Evolutionary conservation across 768 basidiomycete species (phyloP).

Genomic region (Tylopilus balloui): DNA sequence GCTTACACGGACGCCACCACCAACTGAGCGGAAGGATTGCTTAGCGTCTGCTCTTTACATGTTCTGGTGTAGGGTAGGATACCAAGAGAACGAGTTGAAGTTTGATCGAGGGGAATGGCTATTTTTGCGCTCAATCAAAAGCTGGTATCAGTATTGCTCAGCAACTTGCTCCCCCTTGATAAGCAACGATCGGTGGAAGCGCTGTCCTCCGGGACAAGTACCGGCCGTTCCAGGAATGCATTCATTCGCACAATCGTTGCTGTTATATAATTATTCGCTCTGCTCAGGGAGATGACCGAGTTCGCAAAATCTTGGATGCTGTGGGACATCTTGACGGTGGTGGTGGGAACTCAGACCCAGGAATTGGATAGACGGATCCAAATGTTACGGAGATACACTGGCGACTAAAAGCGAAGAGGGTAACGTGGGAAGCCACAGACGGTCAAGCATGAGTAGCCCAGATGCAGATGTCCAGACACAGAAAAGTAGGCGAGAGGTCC

Average conservation of each 20-base stretch:
- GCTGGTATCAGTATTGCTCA: background rate
- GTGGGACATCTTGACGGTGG: background rate
- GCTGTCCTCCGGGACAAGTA: background rate
- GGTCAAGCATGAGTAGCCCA: background rate
- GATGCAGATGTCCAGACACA: background rate
- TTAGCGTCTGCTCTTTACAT: background rate
- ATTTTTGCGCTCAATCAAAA: background rate
- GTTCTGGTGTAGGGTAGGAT: background rate
- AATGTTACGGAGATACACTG: constrained; percentile 13
- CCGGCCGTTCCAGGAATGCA: background rate
- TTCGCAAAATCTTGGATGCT: background rate
- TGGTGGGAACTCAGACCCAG: constrained; percentile 3
- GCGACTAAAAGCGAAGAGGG: constrained; percentile 1
- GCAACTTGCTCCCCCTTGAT: no score
- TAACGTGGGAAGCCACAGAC: constrained; percentile 9
- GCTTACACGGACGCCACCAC: constrained; percentile 27
- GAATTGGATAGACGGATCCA: constrained; percentile 21
- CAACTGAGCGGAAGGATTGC: no score
- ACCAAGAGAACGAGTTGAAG: background rate
- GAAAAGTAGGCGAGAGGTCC: background rate
- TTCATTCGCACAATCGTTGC: background rate
- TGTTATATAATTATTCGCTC: background rate
- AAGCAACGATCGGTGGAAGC: background rate
- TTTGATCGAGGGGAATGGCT: background rate
- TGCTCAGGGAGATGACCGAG: background rate